Conservation (phyloP, 1,139 yeast species). For the Casaregolazyma suthepensis region DNA sequence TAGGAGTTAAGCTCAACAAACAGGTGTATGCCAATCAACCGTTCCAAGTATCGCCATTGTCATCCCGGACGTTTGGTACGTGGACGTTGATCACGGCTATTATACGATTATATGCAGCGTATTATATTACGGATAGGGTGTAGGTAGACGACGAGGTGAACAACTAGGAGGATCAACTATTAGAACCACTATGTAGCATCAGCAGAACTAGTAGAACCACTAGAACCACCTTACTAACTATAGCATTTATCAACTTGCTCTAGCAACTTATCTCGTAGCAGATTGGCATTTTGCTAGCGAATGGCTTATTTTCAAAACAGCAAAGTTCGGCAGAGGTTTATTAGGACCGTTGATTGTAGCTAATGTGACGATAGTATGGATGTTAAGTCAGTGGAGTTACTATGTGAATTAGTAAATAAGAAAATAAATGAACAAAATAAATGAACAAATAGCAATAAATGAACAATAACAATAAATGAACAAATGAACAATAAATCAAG, state of each 20-base stretch:
- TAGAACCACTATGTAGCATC: no score
- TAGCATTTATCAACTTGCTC: slow-evolving; percentile 63
- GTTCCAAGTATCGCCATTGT: slow-evolving; percentile 58
- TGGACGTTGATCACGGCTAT: slow-evolving; percentile 90
- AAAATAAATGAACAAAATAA: background rate
- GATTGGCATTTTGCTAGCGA: slow-evolving; percentile 77
- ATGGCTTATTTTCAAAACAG: slow-evolving; percentile 72
- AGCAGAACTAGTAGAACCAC: no score
- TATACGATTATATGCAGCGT: slow-evolving; percentile 83
- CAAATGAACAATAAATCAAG: background rate
- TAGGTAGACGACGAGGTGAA: slow-evolving; percentile 12
- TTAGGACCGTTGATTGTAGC: slow-evolving; percentile 77
- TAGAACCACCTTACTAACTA: background rate
- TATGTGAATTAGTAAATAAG: slow-evolving; percentile 23
- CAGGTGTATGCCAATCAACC: slow-evolving; percentile 72
- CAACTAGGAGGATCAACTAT: no score
- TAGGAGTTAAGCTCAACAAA: slow-evolving; percentile 67
- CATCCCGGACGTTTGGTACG: slow-evolving; percentile 95
- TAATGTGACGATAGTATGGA: slow-evolving; percentile 40
- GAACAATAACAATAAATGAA: background rate
- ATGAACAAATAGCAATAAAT: background rate
- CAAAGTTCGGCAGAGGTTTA: slow-evolving; percentile 81
- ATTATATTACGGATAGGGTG: slow-evolving; percentile 58
- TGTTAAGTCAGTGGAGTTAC: slow-evolving; percentile 38
- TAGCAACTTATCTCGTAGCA: slow-evolving; percentile 81